Percentiles rank a stretch among this genome's conserved stretches.
phyloP scores from a whole-genome alignment of 345 rosid species.

The Eutrema japonicum region DNA sequence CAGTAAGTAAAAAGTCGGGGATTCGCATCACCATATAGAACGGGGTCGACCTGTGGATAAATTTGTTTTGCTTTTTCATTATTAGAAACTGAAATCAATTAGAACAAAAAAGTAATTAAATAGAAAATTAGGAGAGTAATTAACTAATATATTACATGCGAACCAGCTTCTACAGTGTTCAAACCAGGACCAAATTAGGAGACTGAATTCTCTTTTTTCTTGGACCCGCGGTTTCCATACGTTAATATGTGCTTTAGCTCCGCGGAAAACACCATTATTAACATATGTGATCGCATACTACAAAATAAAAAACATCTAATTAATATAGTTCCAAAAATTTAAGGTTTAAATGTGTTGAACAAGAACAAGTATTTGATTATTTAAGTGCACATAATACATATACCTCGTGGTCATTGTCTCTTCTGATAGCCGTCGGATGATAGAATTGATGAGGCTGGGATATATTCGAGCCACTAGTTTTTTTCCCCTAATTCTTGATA shows the following conservation, averaged over 20 bases:
- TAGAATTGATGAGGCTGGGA: constrained; percentile 14
- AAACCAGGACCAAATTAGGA: constrained; percentile 51
- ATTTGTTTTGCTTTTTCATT: no score
- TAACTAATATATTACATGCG: not conserved
- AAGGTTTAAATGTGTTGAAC: not conserved
- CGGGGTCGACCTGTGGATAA: not conserved
- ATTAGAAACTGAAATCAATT: no score
- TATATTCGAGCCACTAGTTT: not conserved
- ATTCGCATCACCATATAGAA: not conserved
- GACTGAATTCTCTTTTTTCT: constrained; percentile 56
- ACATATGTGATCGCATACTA: constrained; percentile 13
- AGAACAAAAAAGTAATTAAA: no score
- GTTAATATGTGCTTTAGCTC: constrained; percentile 58
- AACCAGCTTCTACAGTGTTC: constrained; percentile 53
- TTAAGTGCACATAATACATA: not conserved
- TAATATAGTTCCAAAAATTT: not conserved
- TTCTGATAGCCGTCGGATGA: not conserved
- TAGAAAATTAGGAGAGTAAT: no score
- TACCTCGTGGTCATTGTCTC: constrained; percentile 7
- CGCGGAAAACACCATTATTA: constrained; percentile 40
- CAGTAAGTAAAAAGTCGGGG: not conserved
- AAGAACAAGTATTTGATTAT: not conserved
- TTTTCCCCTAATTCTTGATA: not conserved
- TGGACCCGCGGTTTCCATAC: constrained; percentile 62
- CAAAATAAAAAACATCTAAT: not conserved